phyloP scores from a whole-genome alignment of 306 rosid species.

The Carpinus viminea region DNA sequence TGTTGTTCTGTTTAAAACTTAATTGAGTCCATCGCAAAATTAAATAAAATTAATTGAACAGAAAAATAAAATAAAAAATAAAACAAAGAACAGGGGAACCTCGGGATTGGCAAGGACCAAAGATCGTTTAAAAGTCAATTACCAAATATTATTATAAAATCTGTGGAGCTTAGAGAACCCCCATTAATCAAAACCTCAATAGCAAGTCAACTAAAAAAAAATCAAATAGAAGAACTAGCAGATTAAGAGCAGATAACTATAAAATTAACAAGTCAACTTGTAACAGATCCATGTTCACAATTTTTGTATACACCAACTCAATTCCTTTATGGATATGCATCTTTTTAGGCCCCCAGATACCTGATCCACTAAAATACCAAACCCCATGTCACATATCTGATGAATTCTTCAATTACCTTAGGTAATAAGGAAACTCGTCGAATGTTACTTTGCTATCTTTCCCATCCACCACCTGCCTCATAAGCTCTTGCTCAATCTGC shows the following conservation, averaged over 20 bases:
- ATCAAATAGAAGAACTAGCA: constrained; percentile 9
- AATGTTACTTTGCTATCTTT: constrained; percentile 57
- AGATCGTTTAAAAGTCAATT: not conserved
- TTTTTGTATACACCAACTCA: constrained; percentile 10
- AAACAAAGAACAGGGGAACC: constrained; percentile 6
- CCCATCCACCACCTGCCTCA: constrained; percentile 61
- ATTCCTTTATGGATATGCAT: constrained; percentile 1
- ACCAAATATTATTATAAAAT: not conserved
- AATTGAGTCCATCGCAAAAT: not conserved
- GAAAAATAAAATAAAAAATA: not conserved
- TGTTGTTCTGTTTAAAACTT: not conserved
- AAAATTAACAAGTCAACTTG: constrained; percentile 29
- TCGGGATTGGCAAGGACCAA: not conserved
- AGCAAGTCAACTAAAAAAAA: not conserved
- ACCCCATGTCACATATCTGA: not conserved
- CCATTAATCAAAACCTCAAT: not conserved
- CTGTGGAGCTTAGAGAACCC: not conserved
- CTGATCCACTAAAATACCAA: not conserved
- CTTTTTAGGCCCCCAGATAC: constrained; percentile 12
- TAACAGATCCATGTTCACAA: constrained; percentile 34
- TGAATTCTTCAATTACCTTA: constrained; percentile 56
- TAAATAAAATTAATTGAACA: not conserved
- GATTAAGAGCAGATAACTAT: constrained; percentile 16
- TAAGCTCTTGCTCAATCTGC: constrained; percentile 71
- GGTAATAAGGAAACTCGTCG: constrained; percentile 78